These are phyloP conservation scores for Calonectria pseudoturangicola DNA, from an alignment of 2,329 filamentous ascomycete species.

Conservation along the genomic window DNA sequence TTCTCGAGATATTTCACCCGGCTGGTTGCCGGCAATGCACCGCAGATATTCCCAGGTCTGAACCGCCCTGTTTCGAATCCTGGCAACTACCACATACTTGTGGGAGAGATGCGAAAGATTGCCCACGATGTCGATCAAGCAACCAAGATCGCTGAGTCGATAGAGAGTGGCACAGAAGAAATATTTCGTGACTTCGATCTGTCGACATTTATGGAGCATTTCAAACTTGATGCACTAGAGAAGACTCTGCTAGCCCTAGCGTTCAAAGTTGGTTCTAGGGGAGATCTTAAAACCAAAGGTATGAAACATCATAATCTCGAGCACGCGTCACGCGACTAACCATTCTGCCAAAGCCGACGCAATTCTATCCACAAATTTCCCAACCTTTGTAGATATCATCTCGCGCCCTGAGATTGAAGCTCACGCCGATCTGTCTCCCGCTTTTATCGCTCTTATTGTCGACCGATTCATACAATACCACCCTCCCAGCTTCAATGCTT, in stretches of 20 bases:
- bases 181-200: conserved; percentile 97
- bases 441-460: conserved; percentile 86
- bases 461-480: conserved; percentile 92
- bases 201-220: conserved; percentile 96
- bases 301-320: conserved; percentile 52
- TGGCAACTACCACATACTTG: conserved; percentile 89
- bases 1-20: conserved; percentile 97
- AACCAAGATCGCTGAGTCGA: conserved; percentile 92
- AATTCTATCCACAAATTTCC: conserved; percentile 88
- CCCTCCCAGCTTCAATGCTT: conserved; percentile 88
- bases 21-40: conserved; percentile 91
- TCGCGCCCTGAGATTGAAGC: conserved; percentile 78
- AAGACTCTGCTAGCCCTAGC: conserved; percentile 92
- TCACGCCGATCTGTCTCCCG: conserved; percentile 79
- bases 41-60: conserved; percentile 89
- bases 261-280: conserved; percentile 87
- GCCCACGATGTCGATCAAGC: conserved; percentile 87
- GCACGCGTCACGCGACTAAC: conserved; percentile 67
- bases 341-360: conserved; percentile 80
- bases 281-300: conserved; percentile 94
- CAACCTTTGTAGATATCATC: conserved; percentile 85
- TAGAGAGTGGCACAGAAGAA: conserved; percentile 93
- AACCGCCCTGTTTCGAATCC: conserved; percentile 84
- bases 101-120: conserved; percentile 90
- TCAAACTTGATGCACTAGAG: conserved; percentile 91